Base-by-base conservation (phyloP, 1,139 yeast species). In the Spencermartinsiella ligniputridi region DNA sequence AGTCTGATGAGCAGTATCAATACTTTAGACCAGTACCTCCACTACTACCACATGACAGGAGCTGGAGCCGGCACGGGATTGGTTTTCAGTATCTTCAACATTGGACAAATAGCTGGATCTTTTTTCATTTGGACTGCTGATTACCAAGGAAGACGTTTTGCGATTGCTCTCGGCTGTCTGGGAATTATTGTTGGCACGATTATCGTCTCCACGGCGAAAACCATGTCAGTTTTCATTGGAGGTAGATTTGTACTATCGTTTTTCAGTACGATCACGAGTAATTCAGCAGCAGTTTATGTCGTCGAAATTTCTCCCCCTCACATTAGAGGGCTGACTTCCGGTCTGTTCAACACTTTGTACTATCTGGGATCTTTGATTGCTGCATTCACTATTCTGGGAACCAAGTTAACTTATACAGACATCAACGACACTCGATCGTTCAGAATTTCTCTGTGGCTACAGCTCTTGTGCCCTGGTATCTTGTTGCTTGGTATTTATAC, bases 191-290 rank as follows among this genome's bases (percentile, higher is more conserved):
- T 48, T 21, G 50, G 52, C 16, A 48, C 53, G 3, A 30, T 42
- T 9, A 34, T 52, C 20, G 45, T 39, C 25, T 38, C 51, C 9
- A 46, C 52, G 1, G 47, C 53, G 12, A 48, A 34, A 22, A 42
- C 38, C 19, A 22, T 46, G 25, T 35, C 40, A 13, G 45, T 37
- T 5, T 40, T 46, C 22, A 46, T 46, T 32, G 47, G 41, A 15
- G 50, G 51, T 11, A 44, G 52, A 18, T 48, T 48, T 25, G 25
- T 49, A 24, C 39, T 49, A 37, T 44, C 51, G 3, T 49, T 46
- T 39, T 46, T 46, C 41, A 37, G 41, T 12, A 40, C 40, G 6
- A 29, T 48, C 11, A 43, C 48, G 3, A 27, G 20, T 27, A 37
- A 19, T 12, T 30, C 21, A 12, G 42, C 42, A 4, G 37, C 29